Evolutionary conservation across 768 basidiomycete genomes (phyloP), one percentile per base, ranked within the genome.

Genomic region (Boletus pseudo-olivaceus): DNA sequence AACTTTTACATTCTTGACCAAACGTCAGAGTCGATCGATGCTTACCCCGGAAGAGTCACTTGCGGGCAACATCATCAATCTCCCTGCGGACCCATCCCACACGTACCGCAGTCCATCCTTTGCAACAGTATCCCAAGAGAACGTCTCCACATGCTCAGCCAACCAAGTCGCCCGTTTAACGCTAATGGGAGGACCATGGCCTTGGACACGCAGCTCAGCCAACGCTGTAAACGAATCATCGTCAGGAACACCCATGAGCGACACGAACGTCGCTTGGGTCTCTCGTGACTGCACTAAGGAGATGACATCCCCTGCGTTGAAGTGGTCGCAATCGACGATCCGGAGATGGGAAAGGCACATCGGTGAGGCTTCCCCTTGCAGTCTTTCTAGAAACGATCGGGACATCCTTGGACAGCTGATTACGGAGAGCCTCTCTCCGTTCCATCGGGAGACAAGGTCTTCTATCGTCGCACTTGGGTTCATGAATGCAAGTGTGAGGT

Each of bases 71-170:
- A 9, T 7, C 38, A 23, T 51, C 43, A 57, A 37, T 12, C 19
- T 45, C 29, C 27, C 34, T 0, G 14, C 11, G 14, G 49, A 45
- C 14, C 34, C 45, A 30, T 59, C 47, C 57, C 57, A 59, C 29
- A 49, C 12, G 10, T 58, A 59, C 50, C 38, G 51, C 26, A 41
- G 7, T 0, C 57, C 50, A 20, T 59, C 50, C 42, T n/a, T 58
- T 1, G 50, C 47, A 26, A 58, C 38, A 0, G 56, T 58, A 30
- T 59, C 51, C 57, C 56, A 59, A 14, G 38, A 45, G 9, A 59
- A 59, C 17, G 17, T 19, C 5, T 12, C 33, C 23, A 59, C 42
- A 49, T 59, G 56, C n/a, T 40, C 33, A 7, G 42, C 47, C 42
- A 59, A 20, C 57, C 57, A 58, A 11, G 5, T 32, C 12, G 38